These are phyloP conservation scores for Debaryomyces castellii DNA, from an alignment of 805 yeast genomes.

Conservation along the genomic window DNA sequence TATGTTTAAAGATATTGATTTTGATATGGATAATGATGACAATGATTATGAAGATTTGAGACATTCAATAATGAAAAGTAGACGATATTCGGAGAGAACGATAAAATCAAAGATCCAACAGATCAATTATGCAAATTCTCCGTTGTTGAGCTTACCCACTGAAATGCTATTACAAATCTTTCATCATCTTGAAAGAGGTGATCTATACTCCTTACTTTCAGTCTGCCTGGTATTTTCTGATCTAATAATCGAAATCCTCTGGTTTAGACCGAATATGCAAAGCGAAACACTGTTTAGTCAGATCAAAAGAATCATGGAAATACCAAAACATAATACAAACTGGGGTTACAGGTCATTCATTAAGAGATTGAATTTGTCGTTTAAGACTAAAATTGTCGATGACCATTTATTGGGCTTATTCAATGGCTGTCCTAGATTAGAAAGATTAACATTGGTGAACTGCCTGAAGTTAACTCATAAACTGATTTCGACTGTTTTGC, in stretches of 20 bases:
- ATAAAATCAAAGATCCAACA: constrained; percentile 21
- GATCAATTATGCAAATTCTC: constrained; percentile 27
- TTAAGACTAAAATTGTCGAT: constrained; percentile 65
- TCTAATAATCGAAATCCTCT: constrained; percentile 71
- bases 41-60: constrained; percentile 34
- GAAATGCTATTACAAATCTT: constrained; percentile 66
- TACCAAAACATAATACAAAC: constrained; percentile 47
- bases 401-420: constrained; percentile 63
- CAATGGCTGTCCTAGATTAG: constrained; percentile 71
- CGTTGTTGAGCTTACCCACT: constrained; percentile 51
- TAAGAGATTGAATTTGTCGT: constrained; percentile 76
- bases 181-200: constrained; percentile 62
- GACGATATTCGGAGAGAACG: constrained; percentile 20
- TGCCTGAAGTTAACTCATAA: constrained; percentile 63
- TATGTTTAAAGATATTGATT: constrained; percentile 14
- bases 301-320: constrained; percentile 54
- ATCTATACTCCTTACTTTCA: constrained; percentile 59
- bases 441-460: constrained; percentile 81
- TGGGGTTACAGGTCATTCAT: constrained; percentile 71
- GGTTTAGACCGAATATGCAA: constrained; percentile 83
- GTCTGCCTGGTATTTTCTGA: constrained; percentile 83
- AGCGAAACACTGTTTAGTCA: constrained; percentile 48
- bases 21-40: constrained; percentile 33
- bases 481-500: constrained; percentile 62
- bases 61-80: constrained; percentile 28